These are phyloP conservation scores for Grosmannia penicillata DNA, from an alignment of 2,329 filamentous ascomycete genomes.

Conservation along the genomic window DNA sequence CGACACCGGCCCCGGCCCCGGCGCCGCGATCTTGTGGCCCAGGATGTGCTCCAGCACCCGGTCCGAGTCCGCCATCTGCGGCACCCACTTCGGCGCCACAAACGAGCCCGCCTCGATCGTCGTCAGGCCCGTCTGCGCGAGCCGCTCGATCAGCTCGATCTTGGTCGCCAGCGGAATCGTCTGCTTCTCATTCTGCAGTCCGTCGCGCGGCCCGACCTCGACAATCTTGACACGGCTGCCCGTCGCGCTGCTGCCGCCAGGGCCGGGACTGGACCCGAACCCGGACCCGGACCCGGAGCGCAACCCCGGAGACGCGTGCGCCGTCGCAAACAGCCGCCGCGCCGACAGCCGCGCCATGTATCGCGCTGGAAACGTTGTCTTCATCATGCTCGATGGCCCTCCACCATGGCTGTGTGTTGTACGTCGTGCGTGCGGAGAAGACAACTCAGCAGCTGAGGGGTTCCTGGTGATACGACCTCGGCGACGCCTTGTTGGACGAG, in stretches of 20 bases:
- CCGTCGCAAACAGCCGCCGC: slow-evolving; percentile 3
- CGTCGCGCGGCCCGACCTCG: slow-evolving; percentile 74
- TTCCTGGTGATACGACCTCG: no score
- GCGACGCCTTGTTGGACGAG: no score
- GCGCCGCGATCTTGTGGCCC: slow-evolving; percentile 36
- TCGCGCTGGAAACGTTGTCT: neutral
- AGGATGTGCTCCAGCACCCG: slow-evolving; percentile 59
- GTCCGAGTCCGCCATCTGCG: slow-evolving; percentile 50
- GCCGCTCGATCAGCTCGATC: slow-evolving; percentile 56
- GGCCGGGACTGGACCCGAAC: no score
- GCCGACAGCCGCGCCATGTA: neutral
- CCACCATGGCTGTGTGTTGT: slow-evolving; percentile 15
- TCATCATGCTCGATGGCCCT: neutral
- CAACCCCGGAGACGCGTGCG: slow-evolving; percentile 1
- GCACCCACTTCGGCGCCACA: slow-evolving; percentile 72
- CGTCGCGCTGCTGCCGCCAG: no score
- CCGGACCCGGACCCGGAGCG: no score
- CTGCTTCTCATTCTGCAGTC: slow-evolving; percentile 72
- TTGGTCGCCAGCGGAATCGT: slow-evolving; percentile 58
- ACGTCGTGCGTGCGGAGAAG: no score
- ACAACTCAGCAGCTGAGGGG: no score
- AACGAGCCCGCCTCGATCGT: slow-evolving; percentile 74
- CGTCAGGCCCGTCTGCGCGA: slow-evolving; percentile 52
- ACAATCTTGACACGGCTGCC: slow-evolving; percentile 37
- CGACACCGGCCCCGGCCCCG: slow-evolving; percentile 40